These are phyloP conservation scores for Capsicum rhomboideum DNA, from an alignment of 257 asterid species.

Conservation along the genomic window DNA sequence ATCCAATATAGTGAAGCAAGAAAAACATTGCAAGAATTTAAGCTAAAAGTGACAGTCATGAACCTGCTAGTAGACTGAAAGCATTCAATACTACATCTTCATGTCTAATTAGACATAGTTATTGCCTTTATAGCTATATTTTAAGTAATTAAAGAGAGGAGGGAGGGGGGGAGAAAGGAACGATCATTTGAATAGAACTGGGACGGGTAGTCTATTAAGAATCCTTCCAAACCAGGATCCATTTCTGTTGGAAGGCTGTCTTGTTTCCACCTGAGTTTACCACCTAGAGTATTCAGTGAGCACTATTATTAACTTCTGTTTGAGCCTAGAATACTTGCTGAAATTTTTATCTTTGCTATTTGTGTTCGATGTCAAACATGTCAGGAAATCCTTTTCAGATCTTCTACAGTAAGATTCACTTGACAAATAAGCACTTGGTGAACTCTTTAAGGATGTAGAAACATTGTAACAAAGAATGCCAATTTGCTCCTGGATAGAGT, in stretches of 20 bases:
- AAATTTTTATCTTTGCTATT: not conserved
- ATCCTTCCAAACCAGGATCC: not conserved
- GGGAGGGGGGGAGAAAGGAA: not conserved
- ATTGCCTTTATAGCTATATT: not conserved
- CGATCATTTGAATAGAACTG: not conserved
- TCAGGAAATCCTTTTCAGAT: not conserved
- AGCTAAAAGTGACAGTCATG: not conserved
- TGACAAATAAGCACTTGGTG: not conserved
- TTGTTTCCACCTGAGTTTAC: not conserved
- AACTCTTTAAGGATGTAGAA: not conserved
- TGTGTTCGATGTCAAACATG: not conserved
- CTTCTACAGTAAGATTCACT: not conserved
- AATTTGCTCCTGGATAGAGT: not conserved
- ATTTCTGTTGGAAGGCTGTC: not conserved
- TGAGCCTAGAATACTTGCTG: not conserved
- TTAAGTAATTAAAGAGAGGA: not conserved
- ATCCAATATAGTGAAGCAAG: not conserved
- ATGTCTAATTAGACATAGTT: not conserved
- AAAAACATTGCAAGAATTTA: not conserved
- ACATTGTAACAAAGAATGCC: not conserved
- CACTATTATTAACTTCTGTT: not conserved
- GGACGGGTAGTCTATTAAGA: not conserved
- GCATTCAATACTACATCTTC: not conserved
- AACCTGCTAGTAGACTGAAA: not conserved
- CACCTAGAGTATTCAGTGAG: not conserved